A percentile compares a stretch with the other conserved stretches of the same genome.
Evolutionary conservation across 305 asterid species (phyloP).

Genomic region (Fraxinus dipetala): DNA sequence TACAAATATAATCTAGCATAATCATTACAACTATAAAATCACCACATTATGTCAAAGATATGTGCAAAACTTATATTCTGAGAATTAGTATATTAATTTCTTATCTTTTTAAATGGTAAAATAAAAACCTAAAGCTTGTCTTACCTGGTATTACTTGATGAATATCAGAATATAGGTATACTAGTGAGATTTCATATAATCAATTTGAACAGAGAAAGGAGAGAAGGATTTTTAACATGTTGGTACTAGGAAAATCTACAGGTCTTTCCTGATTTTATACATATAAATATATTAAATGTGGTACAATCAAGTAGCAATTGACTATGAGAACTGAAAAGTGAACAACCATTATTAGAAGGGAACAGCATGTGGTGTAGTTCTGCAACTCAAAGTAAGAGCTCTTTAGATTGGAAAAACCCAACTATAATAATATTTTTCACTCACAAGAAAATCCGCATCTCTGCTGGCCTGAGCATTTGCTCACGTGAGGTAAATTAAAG

Average conservation of each 20-base stretch:
- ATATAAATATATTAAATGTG: not conserved
- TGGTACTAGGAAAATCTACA: not conserved
- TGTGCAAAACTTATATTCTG: not conserved
- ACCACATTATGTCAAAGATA: not conserved
- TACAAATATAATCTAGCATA: not conserved
- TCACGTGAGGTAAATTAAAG: not conserved
- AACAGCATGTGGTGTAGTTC: conserved; percentile 7
- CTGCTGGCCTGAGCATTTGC: not conserved
- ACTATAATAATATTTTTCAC: not conserved
- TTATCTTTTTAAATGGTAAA: not conserved
- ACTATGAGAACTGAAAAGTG: not conserved
- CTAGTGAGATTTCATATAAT: not conserved
- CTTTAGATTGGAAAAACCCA: not conserved
- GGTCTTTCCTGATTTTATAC: not conserved
- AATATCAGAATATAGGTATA: conserved; percentile 6
- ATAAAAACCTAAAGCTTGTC: conserved; percentile 2
- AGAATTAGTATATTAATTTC: not conserved
- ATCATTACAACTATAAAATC: not conserved
- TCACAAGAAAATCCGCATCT: not conserved
- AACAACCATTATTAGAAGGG: conserved; percentile 1
- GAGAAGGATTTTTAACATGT: not conserved
- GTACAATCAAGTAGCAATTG: not conserved
- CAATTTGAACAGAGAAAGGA: not conserved
- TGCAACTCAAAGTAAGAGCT: conserved; percentile 11
- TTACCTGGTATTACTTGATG: not conserved